Conservation (phyloP, 2,329 filamentous ascomycete species). For the Nemania serpens region DNA sequence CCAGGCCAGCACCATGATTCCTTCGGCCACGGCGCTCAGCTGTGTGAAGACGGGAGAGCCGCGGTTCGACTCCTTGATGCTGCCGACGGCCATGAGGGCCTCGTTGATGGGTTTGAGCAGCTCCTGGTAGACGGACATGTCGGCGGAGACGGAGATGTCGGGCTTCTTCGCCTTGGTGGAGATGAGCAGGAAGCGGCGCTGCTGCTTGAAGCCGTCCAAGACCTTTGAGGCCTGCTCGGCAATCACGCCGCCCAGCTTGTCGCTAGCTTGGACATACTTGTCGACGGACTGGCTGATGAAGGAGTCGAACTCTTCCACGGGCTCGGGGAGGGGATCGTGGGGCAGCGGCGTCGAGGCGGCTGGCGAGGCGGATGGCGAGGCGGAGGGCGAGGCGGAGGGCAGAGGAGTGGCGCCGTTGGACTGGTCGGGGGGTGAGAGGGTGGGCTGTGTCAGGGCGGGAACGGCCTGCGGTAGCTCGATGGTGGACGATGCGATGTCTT, state of each 20-base stretch:
- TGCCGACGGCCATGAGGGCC: slow-evolving; percentile 76
- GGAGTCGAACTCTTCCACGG: slow-evolving; percentile 85
- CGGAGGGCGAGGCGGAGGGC: slow-evolving; percentile 44
- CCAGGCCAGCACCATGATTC: slow-evolving; percentile 89
- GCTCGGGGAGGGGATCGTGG: slow-evolving; percentile 69
- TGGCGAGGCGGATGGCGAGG: slow-evolving; percentile 31
- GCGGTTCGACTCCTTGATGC: slow-evolving; percentile 81
- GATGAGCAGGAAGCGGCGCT: slow-evolving; percentile 86
- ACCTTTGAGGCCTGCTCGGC: slow-evolving; percentile 72
- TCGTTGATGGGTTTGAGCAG: slow-evolving; percentile 87
- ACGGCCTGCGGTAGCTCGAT: slow-evolving; percentile 62
- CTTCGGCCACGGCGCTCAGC: slow-evolving; percentile 84
- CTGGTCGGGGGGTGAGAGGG: slow-evolving; percentile 44
- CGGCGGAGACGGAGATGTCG: slow-evolving; percentile 60
- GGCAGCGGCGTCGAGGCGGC: slow-evolving; percentile 43
- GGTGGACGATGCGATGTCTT: slow-evolving; percentile 88
- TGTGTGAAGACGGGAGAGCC: slow-evolving; percentile 77
- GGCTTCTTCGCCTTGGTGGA: slow-evolving; percentile 93
- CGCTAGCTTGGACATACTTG: slow-evolving; percentile 77
- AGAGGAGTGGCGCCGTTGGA: slow-evolving; percentile 43
- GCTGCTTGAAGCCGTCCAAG: slow-evolving; percentile 73
- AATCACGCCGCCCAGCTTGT: slow-evolving; percentile 76
- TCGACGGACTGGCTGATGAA: slow-evolving; percentile 76
- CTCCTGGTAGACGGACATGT: slow-evolving; percentile 70
- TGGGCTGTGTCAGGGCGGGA: slow-evolving; percentile 49